These are phyloP conservation scores for Cytospora piceae DNA, from an alignment of 2,329 filamentous ascomycete species.

Conservation along the genomic window DNA sequence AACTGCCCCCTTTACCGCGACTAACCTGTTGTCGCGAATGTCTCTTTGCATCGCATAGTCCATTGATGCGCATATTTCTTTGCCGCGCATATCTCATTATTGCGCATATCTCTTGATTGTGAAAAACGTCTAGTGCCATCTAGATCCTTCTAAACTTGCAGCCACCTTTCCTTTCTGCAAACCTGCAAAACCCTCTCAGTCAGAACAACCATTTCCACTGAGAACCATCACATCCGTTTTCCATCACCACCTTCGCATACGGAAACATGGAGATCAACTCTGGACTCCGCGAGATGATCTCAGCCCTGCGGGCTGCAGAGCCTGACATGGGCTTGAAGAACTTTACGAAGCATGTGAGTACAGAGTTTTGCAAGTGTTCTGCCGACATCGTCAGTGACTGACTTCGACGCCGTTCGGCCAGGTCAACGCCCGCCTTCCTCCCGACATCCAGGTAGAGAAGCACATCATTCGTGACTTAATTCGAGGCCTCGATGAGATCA, in stretches of 20 bases:
- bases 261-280: constrained; percentile 5
- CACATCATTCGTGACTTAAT: neutral
- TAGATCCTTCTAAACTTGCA: neutral
- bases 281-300: constrained; percentile 2
- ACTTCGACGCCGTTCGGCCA: neutral
- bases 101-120: neutral
- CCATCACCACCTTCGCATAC: neutral
- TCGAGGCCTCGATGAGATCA: neutral
- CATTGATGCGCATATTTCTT: too few species aligned
- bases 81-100: neutral
- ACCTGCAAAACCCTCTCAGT: neutral
- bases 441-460: constrained; percentile 1
- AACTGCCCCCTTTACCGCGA: too few species aligned
- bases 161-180: neutral
- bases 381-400: neutral
- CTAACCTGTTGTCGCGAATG: too few species aligned
- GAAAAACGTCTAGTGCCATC: neutral
- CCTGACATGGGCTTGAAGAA: constrained; percentile 2
- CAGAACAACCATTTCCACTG: neutral
- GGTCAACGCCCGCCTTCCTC: constrained; percentile 13
- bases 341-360: constrained; percentile 2
- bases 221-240: neutral
- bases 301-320: neutral
- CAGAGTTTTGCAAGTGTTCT: neutral
- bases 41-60: too few species aligned